Conservation (phyloP, 768 basidiomycete genomes). For the Pulveroboletus frians region DNA sequence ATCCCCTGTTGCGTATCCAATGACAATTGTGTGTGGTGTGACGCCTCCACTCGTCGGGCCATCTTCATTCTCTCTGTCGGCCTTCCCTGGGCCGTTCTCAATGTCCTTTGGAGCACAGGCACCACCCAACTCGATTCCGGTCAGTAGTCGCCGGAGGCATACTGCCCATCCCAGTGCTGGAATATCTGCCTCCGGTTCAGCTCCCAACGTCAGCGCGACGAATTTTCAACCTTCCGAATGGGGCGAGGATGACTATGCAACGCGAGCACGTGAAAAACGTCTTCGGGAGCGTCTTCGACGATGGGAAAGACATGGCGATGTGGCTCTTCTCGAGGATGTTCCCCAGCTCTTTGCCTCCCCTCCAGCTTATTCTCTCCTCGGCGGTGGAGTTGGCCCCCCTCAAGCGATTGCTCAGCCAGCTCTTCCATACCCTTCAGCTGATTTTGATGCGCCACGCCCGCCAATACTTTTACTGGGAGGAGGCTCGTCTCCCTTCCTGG, state of each 20-base stretch:
- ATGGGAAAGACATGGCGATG: constrained; percentile 64
- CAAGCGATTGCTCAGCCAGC: constrained; percentile 20
- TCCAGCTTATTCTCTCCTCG: constrained; percentile 7
- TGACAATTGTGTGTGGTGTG: constrained; percentile 84
- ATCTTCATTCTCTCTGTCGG: constrained; percentile 15
- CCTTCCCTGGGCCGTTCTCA: constrained; percentile 11
- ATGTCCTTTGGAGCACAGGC: constrained; percentile 10
- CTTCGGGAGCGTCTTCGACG: constrained; percentile 63
- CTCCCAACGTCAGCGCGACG: constrained; percentile 18
- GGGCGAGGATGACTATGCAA: constrained; percentile 62
- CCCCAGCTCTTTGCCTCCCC: constrained; percentile 44
- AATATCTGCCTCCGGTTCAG: constrained; percentile 31
- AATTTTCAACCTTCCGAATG: constrained; percentile 39
- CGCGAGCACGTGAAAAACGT: constrained; percentile 65
- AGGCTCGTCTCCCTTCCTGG: constrained; percentile 17
- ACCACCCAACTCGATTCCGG: not conserved
- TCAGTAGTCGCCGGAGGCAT: constrained; percentile 11
- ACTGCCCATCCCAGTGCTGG: constrained; percentile 18
- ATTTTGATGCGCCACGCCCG: constrained; percentile 21
- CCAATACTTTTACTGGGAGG: constrained; percentile 26
- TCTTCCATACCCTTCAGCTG: constrained; percentile 24
- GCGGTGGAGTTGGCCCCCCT: not conserved
- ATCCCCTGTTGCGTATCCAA: constrained; percentile 62
- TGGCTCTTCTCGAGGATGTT: constrained; percentile 55
- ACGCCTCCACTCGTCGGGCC: constrained; percentile 69